These are phyloP conservation scores for Quercus lobata DNA, from an alignment of 331 rosid genomes.

Conservation along the genomic window DNA sequence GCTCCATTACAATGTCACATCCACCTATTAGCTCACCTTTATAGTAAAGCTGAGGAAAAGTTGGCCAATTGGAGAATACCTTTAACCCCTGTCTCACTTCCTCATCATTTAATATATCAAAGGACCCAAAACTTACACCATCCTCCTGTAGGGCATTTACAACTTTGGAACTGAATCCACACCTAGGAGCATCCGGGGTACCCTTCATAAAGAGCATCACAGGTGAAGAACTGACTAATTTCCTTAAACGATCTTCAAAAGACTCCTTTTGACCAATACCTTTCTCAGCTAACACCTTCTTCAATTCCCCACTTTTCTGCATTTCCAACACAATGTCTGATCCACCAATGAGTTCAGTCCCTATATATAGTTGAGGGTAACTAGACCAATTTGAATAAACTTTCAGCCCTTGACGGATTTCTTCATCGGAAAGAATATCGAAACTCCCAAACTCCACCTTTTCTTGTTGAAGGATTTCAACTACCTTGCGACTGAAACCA, in stretches of 20 bases:
- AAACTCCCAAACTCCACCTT: constrained; percentile 65
- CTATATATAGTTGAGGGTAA: constrained; percentile 82
- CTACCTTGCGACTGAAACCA: constrained; percentile 91
- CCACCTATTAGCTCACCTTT: constrained; percentile 90
- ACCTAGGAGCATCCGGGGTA: constrained; percentile 75
- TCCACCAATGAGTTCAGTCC: constrained; percentile 84
- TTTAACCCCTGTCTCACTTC: constrained; percentile 90
- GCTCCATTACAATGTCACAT: constrained; percentile 83
- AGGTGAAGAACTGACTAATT: constrained; percentile 56
- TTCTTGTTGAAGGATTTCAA: constrained; percentile 81
- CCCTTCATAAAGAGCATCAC: constrained; percentile 98
- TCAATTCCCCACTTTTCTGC: constrained; percentile 91
- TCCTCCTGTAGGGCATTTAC: constrained; percentile 64
- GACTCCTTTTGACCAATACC: constrained; percentile 46
- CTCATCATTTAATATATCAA: constrained; percentile 73
- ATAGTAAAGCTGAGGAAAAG: constrained; percentile 90
- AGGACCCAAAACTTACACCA: constrained; percentile 68
- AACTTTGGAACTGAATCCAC: constrained; percentile 93
- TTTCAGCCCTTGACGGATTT: constrained; percentile 93
- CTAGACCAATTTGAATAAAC: constrained; percentile 96
- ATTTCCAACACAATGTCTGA: constrained; percentile 91
- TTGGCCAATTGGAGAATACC: constrained; percentile 90
- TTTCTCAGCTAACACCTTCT: constrained; percentile 56
- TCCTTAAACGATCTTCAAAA: constrained; percentile 68
- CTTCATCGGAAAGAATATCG: constrained; percentile 83